Conservation (phyloP, 1,284 basidiomycete genomes). For the Cystobasidium pallidum region DNA sequence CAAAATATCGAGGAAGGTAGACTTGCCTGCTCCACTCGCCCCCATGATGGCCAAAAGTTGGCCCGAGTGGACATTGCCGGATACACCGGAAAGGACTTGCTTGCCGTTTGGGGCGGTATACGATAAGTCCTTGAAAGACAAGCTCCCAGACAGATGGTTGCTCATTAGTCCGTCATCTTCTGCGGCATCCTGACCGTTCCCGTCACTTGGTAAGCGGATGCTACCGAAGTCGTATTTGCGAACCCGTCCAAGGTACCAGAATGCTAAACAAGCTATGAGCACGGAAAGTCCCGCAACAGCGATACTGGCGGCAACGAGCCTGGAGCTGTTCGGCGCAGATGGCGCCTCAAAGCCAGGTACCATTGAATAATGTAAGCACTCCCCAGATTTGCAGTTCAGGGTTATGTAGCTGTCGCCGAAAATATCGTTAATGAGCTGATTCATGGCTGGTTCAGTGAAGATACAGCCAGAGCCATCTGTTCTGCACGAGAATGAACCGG, state of each 20-base stretch:
- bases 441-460: slow-evolving; percentile 97
- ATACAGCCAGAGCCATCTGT: slow-evolving; percentile 68
- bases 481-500: slow-evolving; percentile 82
- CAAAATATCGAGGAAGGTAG: slow-evolving; percentile 92
- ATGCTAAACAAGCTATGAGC: slow-evolving; percentile 62
- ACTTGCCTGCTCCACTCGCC: slow-evolving; percentile 94
- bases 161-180: slow-evolving; percentile 84
- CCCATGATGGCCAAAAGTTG: slow-evolving; percentile 94
- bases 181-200: slow-evolving; percentile 68
- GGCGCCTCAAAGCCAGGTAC: slow-evolving; percentile 84
- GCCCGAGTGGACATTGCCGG: slow-evolving; percentile 80
- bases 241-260: slow-evolving; percentile 85
- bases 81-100: slow-evolving; percentile 75
- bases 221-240: slow-evolving; percentile 68
- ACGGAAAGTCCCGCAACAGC: slow-evolving; percentile 69
- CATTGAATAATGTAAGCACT: slow-evolving; percentile 90
- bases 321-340: slow-evolving; percentile 66
- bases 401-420: slow-evolving; percentile 92
- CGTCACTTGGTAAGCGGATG: slow-evolving; percentile 77
- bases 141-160: slow-evolving; percentile 87
- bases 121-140: slow-evolving; percentile 83
- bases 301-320: slow-evolving; percentile 80
- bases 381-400: slow-evolving; percentile 82
- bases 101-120: slow-evolving; percentile 71
- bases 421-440: slow-evolving; percentile 85